A percentile compares a stretch with the other conserved stretches of the same genome.
Evolutionary conservation across 495 filamentous ascomycete species (phyloP).

Genomic region (Lasiosphaeria ovina): DNA sequence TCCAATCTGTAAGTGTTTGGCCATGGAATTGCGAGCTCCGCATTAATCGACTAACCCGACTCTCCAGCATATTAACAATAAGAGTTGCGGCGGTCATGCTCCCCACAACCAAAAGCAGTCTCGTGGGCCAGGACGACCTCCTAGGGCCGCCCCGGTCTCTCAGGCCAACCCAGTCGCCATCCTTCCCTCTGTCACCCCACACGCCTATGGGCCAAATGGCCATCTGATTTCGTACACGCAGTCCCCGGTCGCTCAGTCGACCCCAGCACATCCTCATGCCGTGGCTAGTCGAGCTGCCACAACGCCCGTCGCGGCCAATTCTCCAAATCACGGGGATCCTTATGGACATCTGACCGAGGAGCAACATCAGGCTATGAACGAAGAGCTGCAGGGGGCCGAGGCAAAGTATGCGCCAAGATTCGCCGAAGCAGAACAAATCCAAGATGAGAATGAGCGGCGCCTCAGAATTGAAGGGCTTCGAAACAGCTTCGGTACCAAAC

Average conservation of each 20-base stretch:
- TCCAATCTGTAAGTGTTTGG: slow-evolving; percentile 32
- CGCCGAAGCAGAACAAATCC: slow-evolving; percentile 35
- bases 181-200: slow-evolving; percentile 12
- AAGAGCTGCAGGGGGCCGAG: slow-evolving; percentile 41
- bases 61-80: slow-evolving; percentile 33
- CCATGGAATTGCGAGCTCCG: not conserved
- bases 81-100: slow-evolving; percentile 30
- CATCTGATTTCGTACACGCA: slow-evolving; percentile 5
- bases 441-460: slow-evolving; percentile 33
- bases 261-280: slow-evolving; percentile 9
- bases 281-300: not conserved
- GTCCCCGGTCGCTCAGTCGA: slow-evolving; percentile 12
- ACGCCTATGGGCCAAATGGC: slow-evolving; percentile 15
- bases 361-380: slow-evolving; percentile 25
- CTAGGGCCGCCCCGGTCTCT: slow-evolving; percentile 6
- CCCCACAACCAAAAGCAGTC: slow-evolving; percentile 7
- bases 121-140: slow-evolving; percentile 22
- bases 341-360: slow-evolving; percentile 39
- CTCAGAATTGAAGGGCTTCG: slow-evolving; percentile 40
- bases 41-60: not conserved
- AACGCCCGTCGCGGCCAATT: slow-evolving; percentile 6
- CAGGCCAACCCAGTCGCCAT: slow-evolving; percentile 18
- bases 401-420: slow-evolving; percentile 37
- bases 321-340: slow-evolving; percentile 31
- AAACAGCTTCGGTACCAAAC: slow-evolving; percentile 48